These are phyloP conservation scores for Auriscalpium vulgare DNA, from an alignment of 768 basidiomycete genomes.

Conservation along the genomic window DNA sequence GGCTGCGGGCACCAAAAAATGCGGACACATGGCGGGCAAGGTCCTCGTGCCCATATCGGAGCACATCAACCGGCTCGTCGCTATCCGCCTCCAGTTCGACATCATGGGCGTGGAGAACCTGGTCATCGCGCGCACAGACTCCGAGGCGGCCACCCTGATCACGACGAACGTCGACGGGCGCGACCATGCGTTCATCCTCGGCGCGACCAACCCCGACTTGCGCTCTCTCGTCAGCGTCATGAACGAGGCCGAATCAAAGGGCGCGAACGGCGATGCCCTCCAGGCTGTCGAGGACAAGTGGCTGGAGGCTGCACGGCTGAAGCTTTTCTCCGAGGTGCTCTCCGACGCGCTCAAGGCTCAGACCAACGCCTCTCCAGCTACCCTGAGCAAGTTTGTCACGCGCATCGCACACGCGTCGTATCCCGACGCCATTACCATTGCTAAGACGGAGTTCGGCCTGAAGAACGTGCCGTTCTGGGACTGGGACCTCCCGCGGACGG, in stretches of 20 bases:
- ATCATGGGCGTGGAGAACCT: slow-evolving; percentile 98
- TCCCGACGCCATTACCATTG: slow-evolving; percentile 61
- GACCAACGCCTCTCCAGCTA: slow-evolving; percentile 35
- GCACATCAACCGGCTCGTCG: slow-evolving; percentile 96
- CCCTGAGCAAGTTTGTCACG: slow-evolving; percentile 53
- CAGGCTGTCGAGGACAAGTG: slow-evolving; percentile 88
- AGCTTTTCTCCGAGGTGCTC: slow-evolving; percentile 69
- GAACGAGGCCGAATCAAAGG: slow-evolving; percentile 74
- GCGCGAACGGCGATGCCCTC: slow-evolving; percentile 71
- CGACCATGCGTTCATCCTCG: slow-evolving; percentile 97
- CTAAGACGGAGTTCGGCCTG: slow-evolving; percentile 72
- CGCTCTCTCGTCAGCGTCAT: slow-evolving; percentile 71
- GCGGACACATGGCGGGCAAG: slow-evolving; percentile 91
- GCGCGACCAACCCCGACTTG: slow-evolving; percentile 69
- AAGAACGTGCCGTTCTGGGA: slow-evolving; percentile 78
- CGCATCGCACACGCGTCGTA: slow-evolving; percentile 65
- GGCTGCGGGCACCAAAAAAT: slow-evolving; percentile 95
- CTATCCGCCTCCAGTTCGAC: slow-evolving; percentile 95
- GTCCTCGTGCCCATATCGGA: slow-evolving; percentile 96
- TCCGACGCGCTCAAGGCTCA: slow-evolving; percentile 59
- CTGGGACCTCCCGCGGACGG: slow-evolving; percentile 90
- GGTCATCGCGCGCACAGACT: slow-evolving; percentile 89
- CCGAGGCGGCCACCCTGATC: slow-evolving; percentile 95
- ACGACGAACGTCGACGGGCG: slow-evolving; percentile 94
- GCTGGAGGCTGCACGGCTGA: slow-evolving; percentile 69